Evolutionary conservation across 179 eudicot genomes (phyloP), one percentile per base, ranked within the genome.

Genomic region (Silene vulgaris): DNA sequence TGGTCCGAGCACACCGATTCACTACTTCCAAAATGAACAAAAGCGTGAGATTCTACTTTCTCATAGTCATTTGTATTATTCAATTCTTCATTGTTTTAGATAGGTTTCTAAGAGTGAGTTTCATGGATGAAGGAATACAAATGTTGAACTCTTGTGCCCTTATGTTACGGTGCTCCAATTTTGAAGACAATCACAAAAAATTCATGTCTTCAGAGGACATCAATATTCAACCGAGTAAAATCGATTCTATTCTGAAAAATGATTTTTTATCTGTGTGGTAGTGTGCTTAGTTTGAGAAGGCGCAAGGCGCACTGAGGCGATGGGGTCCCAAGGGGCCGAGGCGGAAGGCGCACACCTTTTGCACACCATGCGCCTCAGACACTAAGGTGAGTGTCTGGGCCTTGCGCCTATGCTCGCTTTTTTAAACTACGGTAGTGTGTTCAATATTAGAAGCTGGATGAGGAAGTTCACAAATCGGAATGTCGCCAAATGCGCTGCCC

Each of bases 91-190:
- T 3, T 40, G 85, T 86, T 13, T 75, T 95, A 2, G 95, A 95
- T 76, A 90, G 97, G n/a, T 95, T 95, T 84, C 54, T 95, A 14
- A 80, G 97, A 30, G 99, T 95, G 7, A 89, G 95, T 1, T 95
- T 95, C 69, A 95, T 89, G 95, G 99, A 95, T 73, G 97, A 95
- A 73, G 99, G 93, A 20, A 84, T 89, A 90, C 89, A 84, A 69
- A 87, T 80, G 9, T 83, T 95, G 26, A 92, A 92, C 63, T 70
- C 82, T 5, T 75, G 77, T 71, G 91, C 79, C 45, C 88, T 92
- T 32, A 3, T 43, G 5, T 32, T 32, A 32, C 5, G 37, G 37
- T 57, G 81, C 95, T 50, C 87, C 91, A 0, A 94, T 90, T 17
- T 84, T 90, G 65, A 87, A 82, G 80, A 87, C 83, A 14, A 84